Evolutionary conservation across 23 red algal species (phyloP).

Genomic region (Chondrus crispus): DNA sequence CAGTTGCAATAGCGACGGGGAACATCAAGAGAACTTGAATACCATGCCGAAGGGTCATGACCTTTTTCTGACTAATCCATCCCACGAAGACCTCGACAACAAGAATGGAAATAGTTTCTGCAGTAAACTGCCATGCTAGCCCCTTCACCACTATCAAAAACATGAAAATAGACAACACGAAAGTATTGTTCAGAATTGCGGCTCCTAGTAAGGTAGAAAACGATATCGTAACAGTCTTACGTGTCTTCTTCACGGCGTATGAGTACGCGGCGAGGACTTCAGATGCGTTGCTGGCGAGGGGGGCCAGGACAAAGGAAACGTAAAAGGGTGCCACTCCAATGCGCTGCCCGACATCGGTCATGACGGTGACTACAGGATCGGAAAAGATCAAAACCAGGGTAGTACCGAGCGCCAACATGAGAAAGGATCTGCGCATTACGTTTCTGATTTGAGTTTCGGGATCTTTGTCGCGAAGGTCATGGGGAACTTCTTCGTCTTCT

Average conservation of each 20-base stretch:
- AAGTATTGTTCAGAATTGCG: slow-evolving; percentile 85
- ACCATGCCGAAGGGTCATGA: slow-evolving; percentile 35
- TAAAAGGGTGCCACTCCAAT: slow-evolving; percentile 60
- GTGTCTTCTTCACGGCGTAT: slow-evolving; percentile 69
- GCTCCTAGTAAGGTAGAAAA: slow-evolving; percentile 70
- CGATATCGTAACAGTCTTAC: slow-evolving; percentile 71
- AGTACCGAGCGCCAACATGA: slow-evolving; percentile 67
- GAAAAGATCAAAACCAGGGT: slow-evolving; percentile 64
- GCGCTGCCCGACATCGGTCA: slow-evolving; percentile 56
- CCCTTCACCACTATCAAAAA: slow-evolving; percentile 52
- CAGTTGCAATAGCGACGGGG: slow-evolving; percentile 43
- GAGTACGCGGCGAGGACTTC: slow-evolving; percentile 63
- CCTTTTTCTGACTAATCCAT: slow-evolving; percentile 27
- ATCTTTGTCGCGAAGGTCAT: slow-evolving; percentile 64
- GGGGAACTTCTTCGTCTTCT: slow-evolving; percentile 64
- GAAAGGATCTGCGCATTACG: slow-evolving; percentile 32
- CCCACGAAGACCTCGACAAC: slow-evolving; percentile 52
- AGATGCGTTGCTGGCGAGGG: slow-evolving; percentile 69
- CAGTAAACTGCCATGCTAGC: slow-evolving; percentile 72
- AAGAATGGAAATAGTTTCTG: slow-evolving; percentile 70
- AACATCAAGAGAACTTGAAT: slow-evolving; percentile 33
- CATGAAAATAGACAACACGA: slow-evolving; percentile 74
- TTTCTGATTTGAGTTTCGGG: slow-evolving; percentile 28
- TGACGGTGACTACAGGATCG: slow-evolving; percentile 72
- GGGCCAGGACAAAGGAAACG: slow-evolving; percentile 75